phyloP scores from a whole-genome alignment of 345 rosid species.

The Boechera retrofracta region DNA sequence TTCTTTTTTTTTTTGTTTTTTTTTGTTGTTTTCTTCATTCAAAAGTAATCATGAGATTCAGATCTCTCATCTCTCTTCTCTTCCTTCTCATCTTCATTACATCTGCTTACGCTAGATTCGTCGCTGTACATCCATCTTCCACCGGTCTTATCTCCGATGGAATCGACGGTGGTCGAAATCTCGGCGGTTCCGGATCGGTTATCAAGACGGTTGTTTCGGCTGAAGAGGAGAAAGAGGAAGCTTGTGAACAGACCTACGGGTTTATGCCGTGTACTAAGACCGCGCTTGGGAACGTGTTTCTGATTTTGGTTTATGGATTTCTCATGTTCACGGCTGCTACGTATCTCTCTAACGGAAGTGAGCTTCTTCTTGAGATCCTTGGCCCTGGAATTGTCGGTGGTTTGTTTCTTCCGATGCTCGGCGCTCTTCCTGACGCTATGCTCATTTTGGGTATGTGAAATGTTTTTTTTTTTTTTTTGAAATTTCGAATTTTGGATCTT shows the following conservation, averaged over 20 bases:
- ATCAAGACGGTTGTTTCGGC: conserved; percentile 37
- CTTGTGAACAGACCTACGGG: conserved; percentile 92
- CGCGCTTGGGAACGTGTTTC: conserved; percentile 69
- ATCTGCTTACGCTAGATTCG: conserved; percentile 53
- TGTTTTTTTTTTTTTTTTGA: neutral
- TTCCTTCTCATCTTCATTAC: conserved; percentile 40
- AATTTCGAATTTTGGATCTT: neutral
- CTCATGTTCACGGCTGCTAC: conserved; percentile 87
- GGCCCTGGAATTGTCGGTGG: conserved; percentile 98
- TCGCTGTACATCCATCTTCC: conserved; percentile 20
- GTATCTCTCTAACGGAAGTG: conserved; percentile 82
- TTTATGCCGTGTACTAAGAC: conserved; percentile 94
- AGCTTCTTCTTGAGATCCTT: conserved; percentile 85
- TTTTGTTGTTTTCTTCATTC: neutral
- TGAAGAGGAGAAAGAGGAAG: conserved; percentile 35
- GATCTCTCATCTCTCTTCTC: conserved; percentile 38
- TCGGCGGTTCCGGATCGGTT: conserved; percentile 11
- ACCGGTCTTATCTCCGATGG: conserved; percentile 72
- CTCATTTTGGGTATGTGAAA: conserved; percentile 75
- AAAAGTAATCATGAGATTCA: conserved; percentile 40
- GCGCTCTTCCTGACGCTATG: conserved; percentile 99
- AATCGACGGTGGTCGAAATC: conserved; percentile 22
- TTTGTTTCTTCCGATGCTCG: conserved; percentile 87
- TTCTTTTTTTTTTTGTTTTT: neutral
- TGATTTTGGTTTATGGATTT: conserved; percentile 78